Evolutionary conservation across 371 early-diverging fungal genomes (phyloP).

Genomic region (Mortierella polycephala): DNA sequence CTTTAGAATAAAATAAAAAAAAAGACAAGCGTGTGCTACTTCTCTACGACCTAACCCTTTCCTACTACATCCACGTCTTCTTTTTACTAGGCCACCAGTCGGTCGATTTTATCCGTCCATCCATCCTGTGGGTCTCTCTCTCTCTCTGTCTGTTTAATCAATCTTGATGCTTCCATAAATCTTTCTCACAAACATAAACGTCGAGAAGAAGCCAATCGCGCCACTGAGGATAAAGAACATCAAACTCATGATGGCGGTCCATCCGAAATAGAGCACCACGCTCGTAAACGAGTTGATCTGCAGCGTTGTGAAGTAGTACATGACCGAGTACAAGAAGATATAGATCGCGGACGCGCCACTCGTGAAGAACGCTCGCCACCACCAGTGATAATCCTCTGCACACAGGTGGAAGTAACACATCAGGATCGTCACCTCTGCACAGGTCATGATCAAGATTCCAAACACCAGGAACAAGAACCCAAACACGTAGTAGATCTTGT

Average conservation of each 20-base stretch:
- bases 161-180: conserved; percentile 83
- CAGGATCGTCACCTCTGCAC: conserved; percentile 86
- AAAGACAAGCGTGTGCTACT: too few relatives aligned
- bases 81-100: too few relatives aligned
- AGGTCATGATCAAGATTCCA: conserved; percentile 81
- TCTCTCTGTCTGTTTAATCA: conserved; percentile 53
- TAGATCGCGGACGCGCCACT: conserved; percentile 90
- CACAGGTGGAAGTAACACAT: conserved; percentile 91
- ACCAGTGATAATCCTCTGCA: conserved; percentile 95
- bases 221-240: conserved; percentile 83
- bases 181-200: conserved; percentile 75
- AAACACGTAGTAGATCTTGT: conserved; percentile 88
- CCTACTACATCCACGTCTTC: too few relatives aligned
- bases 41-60: too few relatives aligned
- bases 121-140: background rate
- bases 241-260: conserved; percentile 82
- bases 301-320: conserved; percentile 83
- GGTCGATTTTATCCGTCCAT: too few relatives aligned
- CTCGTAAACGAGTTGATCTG: conserved; percentile 80
- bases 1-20: too few relatives aligned
- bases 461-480: conserved; percentile 89
- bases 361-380: conserved; percentile 94
- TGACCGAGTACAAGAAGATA: conserved; percentile 85
- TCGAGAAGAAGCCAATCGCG: conserved; percentile 82
- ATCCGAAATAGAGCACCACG: conserved; percentile 93